These are phyloP conservation scores for Smittium culicis DNA, from an alignment of 371 early-diverging fungal genomes.

Conservation along the genomic window DNA sequence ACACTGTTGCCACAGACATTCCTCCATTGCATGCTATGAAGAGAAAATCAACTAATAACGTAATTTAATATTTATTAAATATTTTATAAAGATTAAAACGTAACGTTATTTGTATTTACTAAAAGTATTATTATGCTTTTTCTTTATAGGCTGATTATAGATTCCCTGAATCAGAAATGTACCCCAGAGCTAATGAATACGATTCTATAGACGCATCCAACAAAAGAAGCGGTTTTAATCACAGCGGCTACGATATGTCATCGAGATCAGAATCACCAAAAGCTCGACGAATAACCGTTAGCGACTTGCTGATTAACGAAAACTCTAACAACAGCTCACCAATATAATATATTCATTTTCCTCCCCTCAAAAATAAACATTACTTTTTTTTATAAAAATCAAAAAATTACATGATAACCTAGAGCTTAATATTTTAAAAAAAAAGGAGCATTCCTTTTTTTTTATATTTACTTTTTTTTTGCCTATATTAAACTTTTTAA, in stretches of 20 bases:
- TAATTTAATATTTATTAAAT: background rate
- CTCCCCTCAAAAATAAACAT: too few species aligned
- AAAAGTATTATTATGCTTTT: background rate
- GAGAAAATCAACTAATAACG: background rate
- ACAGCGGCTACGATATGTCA: background rate
- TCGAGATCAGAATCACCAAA: background rate
- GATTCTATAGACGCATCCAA: too few species aligned
- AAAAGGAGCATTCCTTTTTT: too few species aligned
- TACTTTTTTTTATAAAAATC: too few species aligned
- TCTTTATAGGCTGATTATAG: background rate
- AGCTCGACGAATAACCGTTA: background rate
- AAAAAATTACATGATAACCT: too few species aligned
- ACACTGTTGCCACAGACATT: background rate
- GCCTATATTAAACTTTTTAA: too few species aligned
- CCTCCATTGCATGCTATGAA: background rate
- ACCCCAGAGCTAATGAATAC: too few species aligned
- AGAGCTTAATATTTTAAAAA: too few species aligned
- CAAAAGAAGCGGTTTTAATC: background rate
- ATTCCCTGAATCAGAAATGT: background rate
- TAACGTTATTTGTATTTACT: too few species aligned
- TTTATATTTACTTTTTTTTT: too few species aligned
- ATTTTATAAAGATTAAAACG: too few species aligned
- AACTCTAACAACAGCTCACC: background rate
- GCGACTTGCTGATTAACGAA: background rate
- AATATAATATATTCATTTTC: too few species aligned